A percentile compares a stretch with the other conserved stretches of the same genome.
phyloP scores from a whole-genome alignment of 495 filamentous ascomycete species.

The Neurospora intermedia region DNA sequence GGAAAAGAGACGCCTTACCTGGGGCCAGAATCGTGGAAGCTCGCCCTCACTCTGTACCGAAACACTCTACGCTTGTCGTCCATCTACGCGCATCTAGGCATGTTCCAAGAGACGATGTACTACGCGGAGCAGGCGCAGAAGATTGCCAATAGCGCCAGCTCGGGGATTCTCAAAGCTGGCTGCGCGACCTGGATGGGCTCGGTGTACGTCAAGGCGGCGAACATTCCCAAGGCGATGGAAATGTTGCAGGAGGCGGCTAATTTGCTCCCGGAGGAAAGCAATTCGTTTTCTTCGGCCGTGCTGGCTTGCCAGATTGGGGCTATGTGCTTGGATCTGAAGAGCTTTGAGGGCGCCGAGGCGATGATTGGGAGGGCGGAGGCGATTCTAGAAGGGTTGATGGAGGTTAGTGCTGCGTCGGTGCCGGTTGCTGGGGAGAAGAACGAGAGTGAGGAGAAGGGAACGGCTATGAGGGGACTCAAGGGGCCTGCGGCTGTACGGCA shows the following conservation, averaged over 20 bases:
- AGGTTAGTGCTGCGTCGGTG: constrained; percentile 3
- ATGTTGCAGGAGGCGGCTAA: constrained; percentile 42
- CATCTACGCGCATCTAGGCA: constrained; percentile 69
- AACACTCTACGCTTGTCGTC: constrained; percentile 59
- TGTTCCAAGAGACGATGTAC: constrained; percentile 83
- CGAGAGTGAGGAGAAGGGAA: constrained; percentile 28
- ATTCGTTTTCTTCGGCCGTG: constrained; percentile 36
- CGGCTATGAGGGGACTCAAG: constrained; percentile 3
- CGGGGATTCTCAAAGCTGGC: constrained; percentile 45
- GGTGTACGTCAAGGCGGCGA: constrained; percentile 53
- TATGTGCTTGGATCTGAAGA: constrained; percentile 32
- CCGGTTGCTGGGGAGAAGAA: constrained; percentile 38
- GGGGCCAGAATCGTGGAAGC: constrained; percentile 69
- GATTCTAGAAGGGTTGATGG: constrained; percentile 20
- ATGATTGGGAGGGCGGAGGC: constrained; percentile 30
- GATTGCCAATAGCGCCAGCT: constrained; percentile 57
- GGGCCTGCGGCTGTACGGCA: constrained; percentile 7
- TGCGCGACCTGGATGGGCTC: constrained; percentile 50
- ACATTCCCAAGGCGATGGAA: constrained; percentile 49
- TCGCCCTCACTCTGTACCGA: constrained; percentile 61
- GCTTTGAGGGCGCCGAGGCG: constrained; percentile 25
- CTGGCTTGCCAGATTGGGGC: constrained; percentile 32
- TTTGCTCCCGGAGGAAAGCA: constrained; percentile 28
- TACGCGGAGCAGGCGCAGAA: constrained; percentile 77
- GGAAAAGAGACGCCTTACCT: constrained; percentile 6